A percentile compares a stretch with the other conserved stretches of the same genome.
Evolutionary conservation across 176 grass and related monocot species (phyloP).

Genomic region (Urochloa ruziziensis): DNA sequence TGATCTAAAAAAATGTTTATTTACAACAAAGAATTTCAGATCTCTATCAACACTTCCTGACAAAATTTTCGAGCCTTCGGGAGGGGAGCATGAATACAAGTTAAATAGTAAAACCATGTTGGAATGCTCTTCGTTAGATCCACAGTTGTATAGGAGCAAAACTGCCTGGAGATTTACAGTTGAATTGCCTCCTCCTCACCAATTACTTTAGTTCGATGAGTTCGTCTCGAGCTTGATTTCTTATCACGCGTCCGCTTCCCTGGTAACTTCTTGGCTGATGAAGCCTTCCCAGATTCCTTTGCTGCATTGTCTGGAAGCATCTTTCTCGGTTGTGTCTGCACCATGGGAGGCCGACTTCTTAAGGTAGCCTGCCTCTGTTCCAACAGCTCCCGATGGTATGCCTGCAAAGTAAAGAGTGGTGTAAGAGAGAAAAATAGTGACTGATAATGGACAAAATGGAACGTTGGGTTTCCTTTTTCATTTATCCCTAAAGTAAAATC

Average conservation of each 20-base stretch:
- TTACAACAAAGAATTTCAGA: constrained; percentile 53
- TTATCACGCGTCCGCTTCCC: constrained; percentile 54
- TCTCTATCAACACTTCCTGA: constrained; percentile 57
- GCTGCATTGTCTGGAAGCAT: constrained; percentile 33
- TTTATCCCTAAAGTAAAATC: background rate
- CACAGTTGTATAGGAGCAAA: constrained; percentile 13
- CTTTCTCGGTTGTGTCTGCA: constrained; percentile 29
- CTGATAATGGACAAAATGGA: background rate
- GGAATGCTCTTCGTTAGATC: constrained; percentile 26
- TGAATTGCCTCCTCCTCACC: constrained; percentile 40
- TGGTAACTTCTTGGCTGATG: constrained; percentile 46
- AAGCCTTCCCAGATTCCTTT: constrained; percentile 31
- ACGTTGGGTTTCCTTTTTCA: background rate
- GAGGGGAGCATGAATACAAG: constrained; percentile 25
- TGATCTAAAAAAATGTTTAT: constrained; percentile 49
- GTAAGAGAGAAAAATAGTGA: background rate
- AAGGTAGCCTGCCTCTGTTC: constrained; percentile 57
- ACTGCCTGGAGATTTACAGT: constrained; percentile 45
- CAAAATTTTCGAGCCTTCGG: constrained; percentile 47
- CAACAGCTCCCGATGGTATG: constrained; percentile 84
- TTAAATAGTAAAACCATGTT: constrained; percentile 39
- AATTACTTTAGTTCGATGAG: constrained; percentile 39
- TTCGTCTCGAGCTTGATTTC: constrained; percentile 61
- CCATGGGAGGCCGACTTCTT: constrained; percentile 36
- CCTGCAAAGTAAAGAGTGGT: constrained; percentile 45